phyloP scores from a whole-genome alignment of 768 basidiomycete species.

The Phlegmacium glaucopus region DNA sequence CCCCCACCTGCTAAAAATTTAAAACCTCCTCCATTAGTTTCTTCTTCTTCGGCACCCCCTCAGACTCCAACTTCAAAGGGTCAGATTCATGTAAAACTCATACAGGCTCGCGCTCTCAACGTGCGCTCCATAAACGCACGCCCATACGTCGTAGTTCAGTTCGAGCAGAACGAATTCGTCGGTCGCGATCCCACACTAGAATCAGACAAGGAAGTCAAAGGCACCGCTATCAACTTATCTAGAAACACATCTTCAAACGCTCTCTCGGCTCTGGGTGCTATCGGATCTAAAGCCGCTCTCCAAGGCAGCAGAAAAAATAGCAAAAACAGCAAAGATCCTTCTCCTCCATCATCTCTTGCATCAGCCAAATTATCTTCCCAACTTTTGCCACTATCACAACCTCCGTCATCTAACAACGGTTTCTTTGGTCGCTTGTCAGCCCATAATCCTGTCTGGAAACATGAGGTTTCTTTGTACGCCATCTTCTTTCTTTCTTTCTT shows the following conservation, averaged over 20 bases:
- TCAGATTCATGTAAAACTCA: conserved; percentile 94
- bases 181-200: conserved; percentile 85
- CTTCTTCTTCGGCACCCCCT: conserved; percentile 26
- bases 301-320: conserved; percentile 34
- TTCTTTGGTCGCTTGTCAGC: conserved; percentile 68
- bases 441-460: conserved; percentile 97
- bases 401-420: conserved; percentile 27
- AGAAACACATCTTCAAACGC: conserved; percentile 55
- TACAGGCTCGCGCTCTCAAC: conserved; percentile 82
- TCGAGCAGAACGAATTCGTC: conserved; percentile 99
- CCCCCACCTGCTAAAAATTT: conserved; percentile 44
- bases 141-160: conserved; percentile 95
- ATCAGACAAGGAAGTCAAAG: conserved; percentile 86
- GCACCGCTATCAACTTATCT: conserved; percentile 58
- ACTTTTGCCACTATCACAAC: conserved; percentile 19
- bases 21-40: conserved; percentile 24
- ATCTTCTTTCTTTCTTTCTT: conserved; percentile 4
- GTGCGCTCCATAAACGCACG: conserved; percentile 61
- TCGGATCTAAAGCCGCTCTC: conserved; percentile 45
- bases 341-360: conserved; percentile 34
- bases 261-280: conserved; percentile 62
- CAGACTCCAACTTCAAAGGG: conserved; percentile 43
- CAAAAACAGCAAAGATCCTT: conserved; percentile 42
- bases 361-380: conserved; percentile 37
- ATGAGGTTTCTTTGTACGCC: conserved; percentile 95